Percentiles rank a stretch among this genome's conserved stretches.
phyloP scores from a whole-genome alignment of 768 basidiomycete species.

The Auriculariales sp. region DNA sequence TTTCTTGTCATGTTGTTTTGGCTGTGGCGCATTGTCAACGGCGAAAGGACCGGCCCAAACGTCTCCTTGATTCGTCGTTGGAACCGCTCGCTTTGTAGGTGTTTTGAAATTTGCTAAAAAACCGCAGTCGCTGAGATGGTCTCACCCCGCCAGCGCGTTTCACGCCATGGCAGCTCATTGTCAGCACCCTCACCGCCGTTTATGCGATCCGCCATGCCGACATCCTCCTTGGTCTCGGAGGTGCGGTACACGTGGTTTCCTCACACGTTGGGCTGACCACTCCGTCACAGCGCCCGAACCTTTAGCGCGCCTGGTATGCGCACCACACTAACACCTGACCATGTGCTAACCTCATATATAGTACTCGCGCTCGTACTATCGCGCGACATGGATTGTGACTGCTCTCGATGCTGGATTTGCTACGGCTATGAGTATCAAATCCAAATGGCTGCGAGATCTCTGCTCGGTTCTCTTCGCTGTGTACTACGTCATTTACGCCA shows the following conservation, averaged over 20 bases:
- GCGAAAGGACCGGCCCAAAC: constrained; percentile 54
- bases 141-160: constrained; percentile 41
- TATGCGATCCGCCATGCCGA: constrained; percentile 79
- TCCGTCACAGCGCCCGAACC: constrained; percentile 71
- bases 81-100: constrained; percentile 49
- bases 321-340: neutral
- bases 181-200: constrained; percentile 69
- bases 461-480: constrained; percentile 71
- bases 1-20: constrained; percentile 87
- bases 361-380: constrained; percentile 89
- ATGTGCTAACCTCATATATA: constrained; percentile 15
- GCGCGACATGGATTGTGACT: constrained; percentile 88
- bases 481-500: constrained; percentile 83
- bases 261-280: constrained; percentile 2
- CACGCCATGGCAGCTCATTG: constrained; percentile 92
- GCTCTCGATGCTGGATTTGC: constrained; percentile 97
- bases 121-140: neutral
- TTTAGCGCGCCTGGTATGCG: constrained; percentile 63
- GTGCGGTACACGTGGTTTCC: constrained; percentile 27
- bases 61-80: constrained; percentile 45
- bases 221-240: constrained; percentile 65
- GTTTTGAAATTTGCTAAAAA: neutral
- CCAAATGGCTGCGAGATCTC: constrained; percentile 82
- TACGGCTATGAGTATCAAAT: constrained; percentile 83
- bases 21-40: constrained; percentile 63